Percentiles rank a stretch among this genome's conserved stretches.
Conservation (phyloP, 768 basidiomycete species). For the Termitomyces sp. region DNA sequence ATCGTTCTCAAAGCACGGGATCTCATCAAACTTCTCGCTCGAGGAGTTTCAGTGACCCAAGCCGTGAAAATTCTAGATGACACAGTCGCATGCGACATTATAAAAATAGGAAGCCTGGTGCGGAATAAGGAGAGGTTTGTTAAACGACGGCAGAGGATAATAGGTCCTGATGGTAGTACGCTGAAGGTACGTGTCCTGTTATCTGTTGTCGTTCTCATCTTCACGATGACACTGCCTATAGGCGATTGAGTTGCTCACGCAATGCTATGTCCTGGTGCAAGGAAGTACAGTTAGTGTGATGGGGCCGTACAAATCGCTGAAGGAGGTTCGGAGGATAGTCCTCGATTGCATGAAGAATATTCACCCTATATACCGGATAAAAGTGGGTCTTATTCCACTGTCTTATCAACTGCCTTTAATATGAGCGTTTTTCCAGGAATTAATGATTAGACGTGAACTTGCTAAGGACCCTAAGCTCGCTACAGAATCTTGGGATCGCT, state of each 20-base stretch:
- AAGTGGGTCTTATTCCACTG: conserved; percentile 39
- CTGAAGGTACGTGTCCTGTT: conserved; percentile 63
- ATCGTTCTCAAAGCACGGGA: conserved; percentile 95
- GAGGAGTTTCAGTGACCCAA: conserved; percentile 81
- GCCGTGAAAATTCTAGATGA: conserved; percentile 91
- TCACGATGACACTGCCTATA: conserved; percentile 22
- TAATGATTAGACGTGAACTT: conserved; percentile 97
- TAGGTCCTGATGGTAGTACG: conserved; percentile 96
- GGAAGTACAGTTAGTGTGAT: conserved; percentile 98
- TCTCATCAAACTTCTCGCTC: conserved; percentile 89
- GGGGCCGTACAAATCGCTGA: conserved; percentile 92
- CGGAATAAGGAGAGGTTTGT: conserved; percentile 96
- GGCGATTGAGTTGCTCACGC: conserved; percentile 96
- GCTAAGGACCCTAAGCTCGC: conserved; percentile 97
- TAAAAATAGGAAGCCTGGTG: conserved; percentile 93
- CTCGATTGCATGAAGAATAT: conserved; percentile 99
- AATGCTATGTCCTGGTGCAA: conserved; percentile 97
- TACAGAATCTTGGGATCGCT: conserved; percentile 93
- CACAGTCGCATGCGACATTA: conserved; percentile 89
- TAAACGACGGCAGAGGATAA: conserved; percentile 91
- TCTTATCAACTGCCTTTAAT: not conserved
- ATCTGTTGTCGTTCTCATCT: not conserved
- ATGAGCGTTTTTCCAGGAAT: conserved; percentile 49
- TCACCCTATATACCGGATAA: conserved; percentile 98
- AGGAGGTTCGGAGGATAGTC: conserved; percentile 95